A percentile compares a stretch with the other conserved stretches of the same genome.
Conservation (phyloP, 2,329 filamentous ascomycete species). For the Talaromyces marneffei region DNA sequence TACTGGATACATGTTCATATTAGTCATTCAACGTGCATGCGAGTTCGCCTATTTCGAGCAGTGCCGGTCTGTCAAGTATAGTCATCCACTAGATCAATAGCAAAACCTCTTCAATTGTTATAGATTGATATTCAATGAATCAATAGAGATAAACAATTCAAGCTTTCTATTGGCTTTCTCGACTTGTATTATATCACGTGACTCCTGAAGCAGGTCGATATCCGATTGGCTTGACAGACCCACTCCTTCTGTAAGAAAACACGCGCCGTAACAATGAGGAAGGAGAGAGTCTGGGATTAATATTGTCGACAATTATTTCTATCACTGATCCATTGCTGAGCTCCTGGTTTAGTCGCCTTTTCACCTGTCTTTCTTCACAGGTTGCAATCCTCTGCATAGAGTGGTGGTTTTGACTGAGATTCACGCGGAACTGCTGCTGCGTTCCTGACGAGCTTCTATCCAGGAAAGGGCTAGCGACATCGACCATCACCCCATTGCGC, state of each 20-base stretch:
- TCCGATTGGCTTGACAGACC: background rate
- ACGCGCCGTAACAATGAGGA: constrained; percentile 4
- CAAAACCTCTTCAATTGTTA: background rate
- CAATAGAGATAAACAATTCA: background rate
- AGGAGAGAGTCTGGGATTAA: constrained; percentile 1
- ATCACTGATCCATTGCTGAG: background rate
- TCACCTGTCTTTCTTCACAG: background rate
- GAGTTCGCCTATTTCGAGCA: background rate
- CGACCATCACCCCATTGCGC: background rate
- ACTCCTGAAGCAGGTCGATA: background rate
- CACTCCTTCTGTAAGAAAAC: constrained; percentile 1
- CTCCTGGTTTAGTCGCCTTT: background rate
- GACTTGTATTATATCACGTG: background rate
- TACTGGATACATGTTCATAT: constrained; percentile 3
- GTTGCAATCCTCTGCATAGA: background rate
- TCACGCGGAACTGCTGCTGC: constrained; percentile 3
- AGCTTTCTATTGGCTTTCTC: background rate
- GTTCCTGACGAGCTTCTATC: constrained; percentile 13
- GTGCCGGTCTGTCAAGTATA: background rate
- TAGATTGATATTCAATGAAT: background rate
- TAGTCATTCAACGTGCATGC: background rate
- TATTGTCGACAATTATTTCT: constrained; percentile 1
- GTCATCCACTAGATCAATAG: background rate
- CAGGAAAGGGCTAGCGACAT: constrained; percentile 11
- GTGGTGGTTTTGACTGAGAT: background rate